Evolutionary conservation across 208 protist genomes (phyloP), one percentile per base, ranked within the genome.

Genomic region (Acanthamoeba sp.): DNA sequence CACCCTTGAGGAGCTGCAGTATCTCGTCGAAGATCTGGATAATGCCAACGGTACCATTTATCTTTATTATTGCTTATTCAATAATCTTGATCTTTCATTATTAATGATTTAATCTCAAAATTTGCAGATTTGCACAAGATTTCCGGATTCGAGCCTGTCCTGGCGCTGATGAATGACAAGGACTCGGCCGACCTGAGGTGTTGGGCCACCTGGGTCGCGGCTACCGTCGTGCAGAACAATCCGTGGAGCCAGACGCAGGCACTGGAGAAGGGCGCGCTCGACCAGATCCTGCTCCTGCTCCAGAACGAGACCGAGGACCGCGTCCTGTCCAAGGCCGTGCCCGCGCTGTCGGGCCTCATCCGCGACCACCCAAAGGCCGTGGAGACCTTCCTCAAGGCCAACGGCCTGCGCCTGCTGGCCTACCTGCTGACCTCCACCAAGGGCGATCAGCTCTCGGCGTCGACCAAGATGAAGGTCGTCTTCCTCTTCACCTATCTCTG

Each of bases 311-410:
- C 76, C 14, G 22, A 59, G 42, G 76, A 85, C 45, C 38, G 45
- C 9, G 76, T 85, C n/a, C 45, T 85, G 76, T 50, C 76, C 76
- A 85, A 85, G 76, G 76, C 76, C 32, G 76, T 85, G 27, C 76
- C 76, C 18, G 45, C 76, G 42, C 76, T 85, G 16, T 85, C 76
- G 22, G 76, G 76, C 48, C 48, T 85, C 45, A 85, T 85, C 2
- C 76, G 76, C 42, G 76, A 85, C 48, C 76, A 59, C 22, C 76
- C 76, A 1, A 85, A 85, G 76, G 76, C 76, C n/a, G 76, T 85
- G 2, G 76, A 85, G 76, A 18, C 76, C 42, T 85, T 85, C 42
- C 76, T 85, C 45, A 85, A 85, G 45, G 76, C 76, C 76, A 85
- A 85, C 32, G 76, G 76, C 76, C 42, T 85, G 45, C 76, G 76